Percentiles rank a stretch among this genome's conserved stretches.
Conservation (phyloP, 1,139 yeast genomes). For the Zygoascus meyerae region DNA sequence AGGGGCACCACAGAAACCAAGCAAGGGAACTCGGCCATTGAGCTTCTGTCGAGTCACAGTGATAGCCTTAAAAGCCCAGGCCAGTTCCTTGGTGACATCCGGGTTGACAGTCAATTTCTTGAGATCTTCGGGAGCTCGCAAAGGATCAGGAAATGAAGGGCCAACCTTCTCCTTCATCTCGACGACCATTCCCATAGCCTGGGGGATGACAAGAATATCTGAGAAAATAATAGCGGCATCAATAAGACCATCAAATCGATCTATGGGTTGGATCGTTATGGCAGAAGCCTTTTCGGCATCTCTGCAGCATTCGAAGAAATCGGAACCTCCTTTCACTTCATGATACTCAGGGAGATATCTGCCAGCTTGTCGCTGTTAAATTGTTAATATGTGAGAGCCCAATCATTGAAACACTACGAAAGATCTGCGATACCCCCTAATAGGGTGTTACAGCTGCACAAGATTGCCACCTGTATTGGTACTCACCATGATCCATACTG, state of each 20-base stretch:
- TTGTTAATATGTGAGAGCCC: conserved; percentile 4
- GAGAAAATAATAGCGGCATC: conserved; percentile 97
- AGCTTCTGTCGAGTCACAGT: conserved; percentile 79
- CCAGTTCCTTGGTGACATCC: conserved; percentile 71
- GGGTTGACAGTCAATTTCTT: conserved; percentile 47
- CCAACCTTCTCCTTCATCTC: conserved; percentile 94
- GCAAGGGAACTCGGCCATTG: conserved; percentile 83
- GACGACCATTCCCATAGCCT: conserved; percentile 95
- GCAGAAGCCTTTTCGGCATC: conserved; percentile 91
- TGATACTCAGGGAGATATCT: conserved; percentile 69
- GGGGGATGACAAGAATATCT: conserved; percentile 94
- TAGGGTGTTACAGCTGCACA: too few relatives aligned
- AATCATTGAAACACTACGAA: too few relatives aligned
- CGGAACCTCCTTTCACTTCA: conserved; percentile 76
- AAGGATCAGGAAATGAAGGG: conserved; percentile 86
- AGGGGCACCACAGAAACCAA: conserved; percentile 97
- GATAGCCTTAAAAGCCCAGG: conserved; percentile 92
- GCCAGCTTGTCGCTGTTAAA: conserved; percentile 68
- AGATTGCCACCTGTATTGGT: conserved; percentile 1
- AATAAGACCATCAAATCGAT: conserved; percentile 78
- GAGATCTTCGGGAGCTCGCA: conserved; percentile 68
- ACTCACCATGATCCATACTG: conserved; percentile 91
- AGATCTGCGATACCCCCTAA: too few relatives aligned
- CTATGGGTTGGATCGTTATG: conserved; percentile 93
- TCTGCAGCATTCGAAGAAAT: conserved; percentile 89